Conservation (phyloP, 2,329 filamentous ascomycete genomes). For the Rugonectria rugulosa region DNA sequence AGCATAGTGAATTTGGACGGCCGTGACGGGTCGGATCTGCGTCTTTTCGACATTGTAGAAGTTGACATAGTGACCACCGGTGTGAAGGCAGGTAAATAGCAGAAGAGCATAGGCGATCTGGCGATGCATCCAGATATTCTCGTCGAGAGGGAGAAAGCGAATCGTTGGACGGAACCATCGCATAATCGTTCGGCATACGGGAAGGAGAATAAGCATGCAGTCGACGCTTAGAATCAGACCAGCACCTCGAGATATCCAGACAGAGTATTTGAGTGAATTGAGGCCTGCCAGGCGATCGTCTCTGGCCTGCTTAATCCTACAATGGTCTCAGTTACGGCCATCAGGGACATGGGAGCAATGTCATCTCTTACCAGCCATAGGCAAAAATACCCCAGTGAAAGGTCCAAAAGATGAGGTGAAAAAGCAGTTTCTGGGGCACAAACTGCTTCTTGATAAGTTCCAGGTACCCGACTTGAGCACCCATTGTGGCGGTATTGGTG, state of each 20-base stretch:
- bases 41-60: constrained; percentile 94
- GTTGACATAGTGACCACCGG: constrained; percentile 89
- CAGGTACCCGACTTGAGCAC: constrained; percentile 50
- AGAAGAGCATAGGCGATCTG: constrained; percentile 92
- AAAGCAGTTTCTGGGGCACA: constrained; percentile 74
- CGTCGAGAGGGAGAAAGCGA: constrained; percentile 89
- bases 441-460: constrained; percentile 69
- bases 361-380: constrained; percentile 76
- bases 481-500: constrained; percentile 42
- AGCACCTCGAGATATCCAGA: constrained; percentile 95
- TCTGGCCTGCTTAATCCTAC: constrained; percentile 78
- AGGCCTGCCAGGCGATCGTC: constrained; percentile 76
- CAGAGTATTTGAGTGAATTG: constrained; percentile 84
- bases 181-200: constrained; percentile 92
- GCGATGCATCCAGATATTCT: constrained; percentile 95
- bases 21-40: constrained; percentile 81
- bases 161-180: constrained; percentile 86
- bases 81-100: constrained; percentile 81
- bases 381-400: constrained; percentile 82
- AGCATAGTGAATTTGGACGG: constrained; percentile 90
- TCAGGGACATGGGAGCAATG: neutral
- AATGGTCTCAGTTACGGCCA: neutral
- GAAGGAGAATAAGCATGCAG: constrained; percentile 85
- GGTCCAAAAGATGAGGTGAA: constrained; percentile 83
- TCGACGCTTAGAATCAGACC: constrained; percentile 87